Base-by-base conservation (phyloP, 306 rosid genomes). In the Vigna unguiculata region DNA sequence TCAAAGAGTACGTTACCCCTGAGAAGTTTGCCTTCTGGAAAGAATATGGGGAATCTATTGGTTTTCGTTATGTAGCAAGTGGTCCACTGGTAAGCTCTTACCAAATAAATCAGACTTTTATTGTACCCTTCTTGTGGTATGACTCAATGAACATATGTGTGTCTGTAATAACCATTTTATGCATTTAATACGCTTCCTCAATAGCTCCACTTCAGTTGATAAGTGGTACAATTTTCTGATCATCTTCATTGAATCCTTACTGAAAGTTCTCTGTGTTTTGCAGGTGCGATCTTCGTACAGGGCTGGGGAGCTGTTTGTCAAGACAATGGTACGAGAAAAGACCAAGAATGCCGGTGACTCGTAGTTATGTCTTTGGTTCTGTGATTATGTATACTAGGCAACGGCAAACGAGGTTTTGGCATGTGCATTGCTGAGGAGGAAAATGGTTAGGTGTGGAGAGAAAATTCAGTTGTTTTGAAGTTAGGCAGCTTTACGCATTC, bases 251-350 rank as follows among this genome's bases (percentile, higher is more conserved):
- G 43, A 40, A 45, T 67, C 8, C 53, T 73, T 14, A 68, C 16
- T 52, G 24, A 12, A 5, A 20, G 21, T 22, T 28, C 40, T 74
- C 28, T 12, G 16, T 40, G 76, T 40, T 83, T 72, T 80, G 59
- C 88, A 95, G 98, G 98, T 95, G 53, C 88, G 97, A 74, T 92
- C 97, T 34, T 95, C 98, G 1, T 95, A 92, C 69, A 87, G 98
- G 82, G 98, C 98, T 16, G 97, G 98, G 32, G 98, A 95, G 88
- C 91, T 95, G 69, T 95, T 92, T 73, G 97, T 95, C 30, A 51
- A 95, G 78, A 92, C 97, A 73, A 92, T 95, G 91, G 78, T 95
- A 66, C 85, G 79, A 81, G 96, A 89, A 76, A 86, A 72, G 72
- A 78, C 83, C 73, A 75, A 85, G 71, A 78, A 38, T 61, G 69